A percentile compares a stretch with the other conserved stretches of the same genome.
These are phyloP conservation scores for Suzukiozyma palmioleophila DNA, from an alignment of 1,139 yeast species.

Conservation along the genomic window DNA sequence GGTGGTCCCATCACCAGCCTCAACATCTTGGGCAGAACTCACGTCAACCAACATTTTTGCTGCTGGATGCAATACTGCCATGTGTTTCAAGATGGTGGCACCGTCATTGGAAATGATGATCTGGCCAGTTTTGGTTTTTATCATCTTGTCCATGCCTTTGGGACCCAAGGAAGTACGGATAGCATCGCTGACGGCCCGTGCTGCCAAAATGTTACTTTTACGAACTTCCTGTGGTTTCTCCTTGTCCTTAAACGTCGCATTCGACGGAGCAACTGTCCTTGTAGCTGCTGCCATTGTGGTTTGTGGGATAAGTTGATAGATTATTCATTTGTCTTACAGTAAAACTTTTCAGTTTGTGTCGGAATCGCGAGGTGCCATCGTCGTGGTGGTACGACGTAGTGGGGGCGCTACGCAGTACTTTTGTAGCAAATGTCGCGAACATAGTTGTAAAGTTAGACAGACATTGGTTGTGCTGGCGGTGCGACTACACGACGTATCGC, in stretches of 20 bases:
- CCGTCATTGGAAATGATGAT: conserved; percentile 97
- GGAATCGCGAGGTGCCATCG: too few relatives aligned
- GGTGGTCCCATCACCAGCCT: conserved; percentile 99
- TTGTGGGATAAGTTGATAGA: background rate
- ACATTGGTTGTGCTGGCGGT: too few relatives aligned
- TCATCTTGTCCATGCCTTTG: conserved; percentile 99
- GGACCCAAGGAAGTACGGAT: conserved; percentile 97
- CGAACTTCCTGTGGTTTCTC: conserved; percentile 99
- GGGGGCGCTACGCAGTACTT: too few relatives aligned
- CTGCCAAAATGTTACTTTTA: conserved; percentile 87
- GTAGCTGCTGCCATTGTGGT: conserved; percentile 14
- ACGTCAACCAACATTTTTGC: conserved; percentile 98
- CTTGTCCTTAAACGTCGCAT: conserved; percentile 87
- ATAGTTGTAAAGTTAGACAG: too few relatives aligned
- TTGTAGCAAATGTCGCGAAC: too few relatives aligned
- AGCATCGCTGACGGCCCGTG: conserved; percentile 97
- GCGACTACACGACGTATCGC: too few relatives aligned
- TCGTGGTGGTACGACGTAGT: too few relatives aligned
- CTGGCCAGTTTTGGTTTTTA: conserved; percentile 87
- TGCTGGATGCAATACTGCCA: conserved; percentile 98
- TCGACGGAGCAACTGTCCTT: conserved; percentile 50
- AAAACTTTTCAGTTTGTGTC: background rate
- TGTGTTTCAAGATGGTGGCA: conserved; percentile 91
- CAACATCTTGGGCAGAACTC: conserved; percentile 95
- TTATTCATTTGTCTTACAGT: background rate